Evolutionary conservation across 2,329 filamentous ascomycete species (phyloP).

Genomic region (Calonectria honghensis): DNA sequence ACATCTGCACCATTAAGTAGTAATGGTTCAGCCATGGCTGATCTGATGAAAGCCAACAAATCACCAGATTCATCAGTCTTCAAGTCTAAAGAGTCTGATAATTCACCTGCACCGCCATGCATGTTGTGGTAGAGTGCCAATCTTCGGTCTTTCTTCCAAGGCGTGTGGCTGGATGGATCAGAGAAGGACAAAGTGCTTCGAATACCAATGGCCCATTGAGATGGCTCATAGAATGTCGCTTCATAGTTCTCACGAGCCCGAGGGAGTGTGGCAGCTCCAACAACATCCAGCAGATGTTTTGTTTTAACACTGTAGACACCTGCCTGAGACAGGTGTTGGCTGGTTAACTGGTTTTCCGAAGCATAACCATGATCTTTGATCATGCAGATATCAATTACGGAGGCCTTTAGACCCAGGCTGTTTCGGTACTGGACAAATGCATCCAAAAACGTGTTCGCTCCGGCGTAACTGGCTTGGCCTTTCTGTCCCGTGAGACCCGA

Average conservation of each 20-base stretch:
- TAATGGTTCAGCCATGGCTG: background rate
- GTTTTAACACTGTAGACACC: conserved; percentile 19
- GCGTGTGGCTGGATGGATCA: conserved; percentile 32
- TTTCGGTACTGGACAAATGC: conserved; percentile 40
- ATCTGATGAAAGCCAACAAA: conserved; percentile 29
- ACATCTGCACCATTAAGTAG: background rate
- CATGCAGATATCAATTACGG: conserved; percentile 32
- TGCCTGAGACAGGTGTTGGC: background rate
- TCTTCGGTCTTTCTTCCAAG: conserved; percentile 41
- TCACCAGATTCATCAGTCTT: background rate
- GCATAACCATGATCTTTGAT: conserved; percentile 41
- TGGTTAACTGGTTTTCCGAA: conserved; percentile 30
- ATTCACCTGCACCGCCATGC: background rate
- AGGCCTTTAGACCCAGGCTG: conserved; percentile 36
- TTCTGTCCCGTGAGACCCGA: conserved; percentile 26
- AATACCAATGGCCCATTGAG: conserved; percentile 37
- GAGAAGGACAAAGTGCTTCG: conserved; percentile 22
- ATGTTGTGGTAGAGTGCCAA: conserved; percentile 42
- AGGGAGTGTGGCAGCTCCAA: background rate
- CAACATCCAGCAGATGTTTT: conserved; percentile 36
- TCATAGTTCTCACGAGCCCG: background rate
- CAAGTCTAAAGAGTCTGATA: background rate
- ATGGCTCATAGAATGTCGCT: background rate
- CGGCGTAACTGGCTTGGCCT: conserved; percentile 42
- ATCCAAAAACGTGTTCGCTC: conserved; percentile 38